A percentile compares a stretch with the other conserved stretches of the same genome.
phyloP scores from a whole-genome alignment of 2,329 filamentous ascomycete species.

The Penicillium sp. region DNA sequence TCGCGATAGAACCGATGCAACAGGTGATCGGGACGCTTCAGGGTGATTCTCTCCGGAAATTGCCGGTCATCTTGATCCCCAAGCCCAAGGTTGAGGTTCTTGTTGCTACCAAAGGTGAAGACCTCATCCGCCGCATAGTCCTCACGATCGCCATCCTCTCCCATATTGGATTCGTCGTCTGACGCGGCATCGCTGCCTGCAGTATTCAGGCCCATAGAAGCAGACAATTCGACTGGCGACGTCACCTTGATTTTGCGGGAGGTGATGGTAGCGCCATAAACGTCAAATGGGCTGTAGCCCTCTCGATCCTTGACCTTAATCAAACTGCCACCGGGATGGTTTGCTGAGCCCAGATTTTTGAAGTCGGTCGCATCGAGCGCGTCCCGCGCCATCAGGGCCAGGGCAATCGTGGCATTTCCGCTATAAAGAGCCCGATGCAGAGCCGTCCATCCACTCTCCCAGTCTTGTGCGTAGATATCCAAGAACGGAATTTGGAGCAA shows the following conservation, averaged over 20 bases:
- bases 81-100: constrained; percentile 84
- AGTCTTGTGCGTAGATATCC: constrained; percentile 81
- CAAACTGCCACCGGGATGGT: constrained; percentile 62
- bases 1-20: constrained; percentile 67
- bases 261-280: constrained; percentile 83
- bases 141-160: constrained; percentile 47
- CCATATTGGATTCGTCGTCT: constrained; percentile 26
- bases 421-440: constrained; percentile 85
- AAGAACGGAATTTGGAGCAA: constrained; percentile 75
- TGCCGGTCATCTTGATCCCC: constrained; percentile 95
- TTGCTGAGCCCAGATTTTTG: constrained; percentile 50
- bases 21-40: constrained; percentile 72
- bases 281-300: constrained; percentile 87
- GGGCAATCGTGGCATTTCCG: constrained; percentile 81
- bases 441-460: constrained; percentile 92
- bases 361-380: constrained; percentile 59
- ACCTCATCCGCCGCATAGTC: constrained; percentile 69
- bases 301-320: constrained; percentile 96
- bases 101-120: constrained; percentile 93
- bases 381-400: constrained; percentile 74
- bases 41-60: constrained; percentile 74
- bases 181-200: constrained; percentile 33
- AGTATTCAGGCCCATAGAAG: constrained; percentile 42
- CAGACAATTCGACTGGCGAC: constrained; percentile 35
- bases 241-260: constrained; percentile 57